Conservation (phyloP, 2,329 filamentous ascomycete species). For the Coniochaeta prunicola region DNA sequence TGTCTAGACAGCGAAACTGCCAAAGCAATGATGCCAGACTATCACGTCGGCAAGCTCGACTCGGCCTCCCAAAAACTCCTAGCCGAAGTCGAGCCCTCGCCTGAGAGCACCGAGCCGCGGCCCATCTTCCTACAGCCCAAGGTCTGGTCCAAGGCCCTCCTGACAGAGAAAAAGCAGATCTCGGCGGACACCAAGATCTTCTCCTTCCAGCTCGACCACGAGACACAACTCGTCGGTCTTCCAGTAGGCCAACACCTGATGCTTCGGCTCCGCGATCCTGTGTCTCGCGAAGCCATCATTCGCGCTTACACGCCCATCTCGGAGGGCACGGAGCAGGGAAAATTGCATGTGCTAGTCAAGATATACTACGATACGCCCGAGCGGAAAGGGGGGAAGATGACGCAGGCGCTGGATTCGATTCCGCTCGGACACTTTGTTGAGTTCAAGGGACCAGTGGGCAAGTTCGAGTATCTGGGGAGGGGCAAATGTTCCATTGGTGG, state of each 20-base stretch:
- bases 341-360: slow-evolving; percentile 72
- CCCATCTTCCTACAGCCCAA: slow-evolving; percentile 64
- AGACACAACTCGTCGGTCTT: slow-evolving; percentile 63
- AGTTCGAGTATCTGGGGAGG: slow-evolving; percentile 69
- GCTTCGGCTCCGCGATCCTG: slow-evolving; percentile 70
- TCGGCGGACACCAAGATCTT: slow-evolving; percentile 79
- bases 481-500: slow-evolving; percentile 58
- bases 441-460: slow-evolving; percentile 82
- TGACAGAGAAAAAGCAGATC: slow-evolving; percentile 60
- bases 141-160: slow-evolving; percentile 64
- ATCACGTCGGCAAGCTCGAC: slow-evolving; percentile 77
- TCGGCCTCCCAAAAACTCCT: slow-evolving; percentile 49
- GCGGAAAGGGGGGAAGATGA: slow-evolving; percentile 70
- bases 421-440: slow-evolving; percentile 68
- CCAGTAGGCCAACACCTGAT: slow-evolving; percentile 84
- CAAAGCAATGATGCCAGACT: slow-evolving; percentile 79
- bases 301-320: slow-evolving; percentile 84
- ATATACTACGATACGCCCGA: slow-evolving; percentile 60
- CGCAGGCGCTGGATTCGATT: slow-evolving; percentile 65
- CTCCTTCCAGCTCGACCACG: slow-evolving; percentile 69
- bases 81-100: slow-evolving; percentile 25
- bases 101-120: slow-evolving; percentile 33
- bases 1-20: slow-evolving; percentile 79
- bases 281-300: slow-evolving; percentile 65
- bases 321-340: slow-evolving; percentile 49